Evolutionary conservation across 495 filamentous ascomycete genomes (phyloP).

Genomic region (Podospora sp.): DNA sequence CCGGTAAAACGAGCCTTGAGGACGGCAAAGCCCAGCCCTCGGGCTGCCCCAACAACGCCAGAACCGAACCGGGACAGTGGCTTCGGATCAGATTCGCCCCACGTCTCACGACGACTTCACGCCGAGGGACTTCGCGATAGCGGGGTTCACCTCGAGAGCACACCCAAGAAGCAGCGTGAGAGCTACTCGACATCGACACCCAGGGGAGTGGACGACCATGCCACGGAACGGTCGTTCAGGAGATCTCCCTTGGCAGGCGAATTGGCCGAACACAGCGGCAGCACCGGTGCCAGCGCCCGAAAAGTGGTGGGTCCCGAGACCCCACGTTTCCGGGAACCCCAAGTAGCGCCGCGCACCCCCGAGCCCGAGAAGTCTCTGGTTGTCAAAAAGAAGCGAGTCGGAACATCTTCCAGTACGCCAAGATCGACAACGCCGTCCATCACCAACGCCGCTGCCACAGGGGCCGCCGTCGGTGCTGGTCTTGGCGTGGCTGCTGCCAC

Average conservation of each 20-base stretch:
- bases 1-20: conserved; percentile 13
- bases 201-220: neutral
- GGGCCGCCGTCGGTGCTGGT: neutral
- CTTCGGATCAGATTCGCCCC: conserved; percentile 47
- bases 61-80: conserved; percentile 54
- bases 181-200: conserved; percentile 22
- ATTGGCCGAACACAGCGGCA: conserved; percentile 2
- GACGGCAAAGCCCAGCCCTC: conserved; percentile 14
- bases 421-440: conserved; percentile 3
- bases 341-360: conserved; percentile 35
- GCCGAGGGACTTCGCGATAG: conserved; percentile 50
- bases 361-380: conserved; percentile 37
- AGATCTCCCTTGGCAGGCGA: conserved; percentile 26
- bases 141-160: conserved; percentile 49
- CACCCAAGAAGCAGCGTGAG: conserved; percentile 19
- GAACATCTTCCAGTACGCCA: neutral
- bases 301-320: conserved; percentile 28
- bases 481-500: neutral
- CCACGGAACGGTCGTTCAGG: conserved; percentile 12
- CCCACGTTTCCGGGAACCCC: conserved; percentile 34
- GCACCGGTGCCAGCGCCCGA: conserved; percentile 1
- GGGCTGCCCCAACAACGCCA: conserved; percentile 18
- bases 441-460: conserved; percentile 18
- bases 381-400: conserved; percentile 24
- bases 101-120: conserved; percentile 35